Conservation (phyloP, 306 rosid genomes). For the Quercus aquifolioides region DNA sequence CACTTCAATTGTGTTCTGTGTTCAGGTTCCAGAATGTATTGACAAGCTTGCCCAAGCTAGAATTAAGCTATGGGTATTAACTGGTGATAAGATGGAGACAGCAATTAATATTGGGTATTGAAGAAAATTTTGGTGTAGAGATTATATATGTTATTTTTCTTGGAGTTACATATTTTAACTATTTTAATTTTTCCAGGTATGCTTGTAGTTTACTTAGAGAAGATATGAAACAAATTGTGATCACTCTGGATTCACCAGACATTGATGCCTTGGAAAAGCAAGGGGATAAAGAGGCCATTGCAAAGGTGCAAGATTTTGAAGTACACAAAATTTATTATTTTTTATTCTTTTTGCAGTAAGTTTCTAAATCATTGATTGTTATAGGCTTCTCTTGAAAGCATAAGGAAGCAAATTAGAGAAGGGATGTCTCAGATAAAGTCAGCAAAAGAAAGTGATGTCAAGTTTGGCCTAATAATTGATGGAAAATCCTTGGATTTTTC, state of each 20-base stretch:
- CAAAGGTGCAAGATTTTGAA: slow-evolving; percentile 42
- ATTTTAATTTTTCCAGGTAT: slow-evolving; percentile 44
- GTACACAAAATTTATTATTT: slow-evolving; percentile 11
- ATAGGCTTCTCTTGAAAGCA: slow-evolving; percentile 69
- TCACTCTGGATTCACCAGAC: slow-evolving; percentile 73
- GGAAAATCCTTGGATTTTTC: slow-evolving; percentile 84
- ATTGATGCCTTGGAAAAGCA: slow-evolving; percentile 58
- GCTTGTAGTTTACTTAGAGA: slow-evolving; percentile 83
- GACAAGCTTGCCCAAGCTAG: slow-evolving; percentile 66
- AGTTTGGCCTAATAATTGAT: slow-evolving; percentile 73
- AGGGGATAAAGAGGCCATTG: slow-evolving; percentile 52
- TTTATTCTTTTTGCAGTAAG: background rate
- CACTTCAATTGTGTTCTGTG: slow-evolving; percentile 13
- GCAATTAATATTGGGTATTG: slow-evolving; percentile 81
- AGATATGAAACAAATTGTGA: slow-evolving; percentile 67
- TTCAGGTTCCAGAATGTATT: slow-evolving; percentile 88
- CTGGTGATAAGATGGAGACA: slow-evolving; percentile 97
- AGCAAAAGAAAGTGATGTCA: slow-evolving; percentile 29
- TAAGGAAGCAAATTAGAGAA: slow-evolving; percentile 54
- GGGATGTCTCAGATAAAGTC: slow-evolving; percentile 52
- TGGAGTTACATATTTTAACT: slow-evolving; percentile 12
- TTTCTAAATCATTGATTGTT: slow-evolving; percentile 34
- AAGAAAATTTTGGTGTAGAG: slow-evolving; percentile 1
- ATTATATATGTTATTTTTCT: background rate
- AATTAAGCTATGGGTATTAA: slow-evolving; percentile 88